Evolutionary conservation across 352 stramenopile species (phyloP).

Genomic region (Lagenidium giganteum): DNA sequence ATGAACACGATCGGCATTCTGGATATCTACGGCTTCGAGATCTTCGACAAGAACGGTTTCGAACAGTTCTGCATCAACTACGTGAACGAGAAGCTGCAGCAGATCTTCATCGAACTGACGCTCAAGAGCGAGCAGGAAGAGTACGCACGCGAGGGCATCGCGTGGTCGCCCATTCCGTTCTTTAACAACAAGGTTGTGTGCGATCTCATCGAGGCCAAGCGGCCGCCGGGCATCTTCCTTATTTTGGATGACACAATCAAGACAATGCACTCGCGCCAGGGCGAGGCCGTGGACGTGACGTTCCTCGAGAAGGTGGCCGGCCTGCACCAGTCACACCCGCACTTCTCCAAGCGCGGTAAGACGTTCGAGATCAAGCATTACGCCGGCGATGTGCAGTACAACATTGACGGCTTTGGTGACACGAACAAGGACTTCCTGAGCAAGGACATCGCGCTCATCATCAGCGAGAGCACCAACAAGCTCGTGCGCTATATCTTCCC

Average conservation of each 20-base stretch:
- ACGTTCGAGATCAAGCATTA: slow-evolving; percentile 86
- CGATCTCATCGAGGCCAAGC: slow-evolving; percentile 78
- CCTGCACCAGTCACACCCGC: slow-evolving; percentile 54
- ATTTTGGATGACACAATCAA: slow-evolving; percentile 84
- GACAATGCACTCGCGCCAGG: slow-evolving; percentile 83
- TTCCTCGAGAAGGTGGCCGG: slow-evolving; percentile 78
- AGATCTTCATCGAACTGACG: slow-evolving; percentile 91
- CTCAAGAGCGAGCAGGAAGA: slow-evolving; percentile 91
- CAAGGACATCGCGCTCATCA: slow-evolving; percentile 79
- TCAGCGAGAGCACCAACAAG: slow-evolving; percentile 82
- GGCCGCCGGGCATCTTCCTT: slow-evolving; percentile 74
- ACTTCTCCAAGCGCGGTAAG: slow-evolving; percentile 83
- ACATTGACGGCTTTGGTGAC: slow-evolving; percentile 76
- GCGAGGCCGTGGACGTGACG: slow-evolving; percentile 70
- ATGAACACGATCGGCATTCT: slow-evolving; percentile 90
- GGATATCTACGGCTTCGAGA: slow-evolving; percentile 97
- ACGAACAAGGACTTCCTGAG: slow-evolving; percentile 79
- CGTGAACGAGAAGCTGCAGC: slow-evolving; percentile 93
- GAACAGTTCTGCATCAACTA: slow-evolving; percentile 96
- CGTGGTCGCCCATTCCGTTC: slow-evolving; percentile 89
- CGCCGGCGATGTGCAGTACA: slow-evolving; percentile 84
- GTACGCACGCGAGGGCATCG: slow-evolving; percentile 94
- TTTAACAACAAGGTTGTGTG: slow-evolving; percentile 92
- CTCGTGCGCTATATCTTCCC: slow-evolving; percentile 83
- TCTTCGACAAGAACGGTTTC: slow-evolving; percentile 93